Conservation (phyloP, 2,329 filamentous ascomycete species). For the Huntiella savannae region DNA sequence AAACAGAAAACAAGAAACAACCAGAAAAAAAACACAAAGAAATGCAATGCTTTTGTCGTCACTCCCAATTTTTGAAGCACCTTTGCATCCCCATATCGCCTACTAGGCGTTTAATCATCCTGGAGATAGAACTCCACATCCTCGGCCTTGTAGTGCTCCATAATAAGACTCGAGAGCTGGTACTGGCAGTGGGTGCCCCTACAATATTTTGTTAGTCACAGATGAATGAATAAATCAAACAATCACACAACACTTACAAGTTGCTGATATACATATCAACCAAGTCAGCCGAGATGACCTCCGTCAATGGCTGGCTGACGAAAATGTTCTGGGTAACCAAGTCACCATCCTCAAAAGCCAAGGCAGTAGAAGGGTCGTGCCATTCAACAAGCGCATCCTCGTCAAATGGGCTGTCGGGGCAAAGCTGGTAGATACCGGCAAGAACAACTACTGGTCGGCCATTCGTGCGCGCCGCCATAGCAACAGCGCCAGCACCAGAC, state of each 20-base stretch:
- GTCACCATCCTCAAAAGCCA: slow-evolving; percentile 60
- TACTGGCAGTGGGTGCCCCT: slow-evolving; percentile 51
- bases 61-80: background rate
- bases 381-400: slow-evolving; percentile 70
- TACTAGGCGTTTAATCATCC: slow-evolving; percentile 7
- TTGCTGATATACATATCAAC: slow-evolving; percentile 78
- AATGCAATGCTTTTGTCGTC: background rate
- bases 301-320: slow-evolving; percentile 60
- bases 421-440: slow-evolving; percentile 83
- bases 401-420: slow-evolving; percentile 72
- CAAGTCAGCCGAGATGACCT: slow-evolving; percentile 60
- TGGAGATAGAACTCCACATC: slow-evolving; percentile 44
- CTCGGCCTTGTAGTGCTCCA: slow-evolving; percentile 57
- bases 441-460: slow-evolving; percentile 75
- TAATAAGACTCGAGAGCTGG: slow-evolving; percentile 53
- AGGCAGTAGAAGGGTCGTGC: slow-evolving; percentile 58
- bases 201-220: slow-evolving; percentile 1
- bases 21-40: background rate
- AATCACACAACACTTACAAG: slow-evolving; percentile 21
- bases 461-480: slow-evolving; percentile 65
- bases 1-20: too few relatives aligned
- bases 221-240: background rate
- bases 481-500: slow-evolving; percentile 66
- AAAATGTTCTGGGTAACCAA: slow-evolving; percentile 55
- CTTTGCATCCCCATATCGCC: background rate